These are phyloP conservation scores for Corynascus novoguineensis DNA, from an alignment of 495 filamentous ascomycete species.

Conservation along the genomic window DNA sequence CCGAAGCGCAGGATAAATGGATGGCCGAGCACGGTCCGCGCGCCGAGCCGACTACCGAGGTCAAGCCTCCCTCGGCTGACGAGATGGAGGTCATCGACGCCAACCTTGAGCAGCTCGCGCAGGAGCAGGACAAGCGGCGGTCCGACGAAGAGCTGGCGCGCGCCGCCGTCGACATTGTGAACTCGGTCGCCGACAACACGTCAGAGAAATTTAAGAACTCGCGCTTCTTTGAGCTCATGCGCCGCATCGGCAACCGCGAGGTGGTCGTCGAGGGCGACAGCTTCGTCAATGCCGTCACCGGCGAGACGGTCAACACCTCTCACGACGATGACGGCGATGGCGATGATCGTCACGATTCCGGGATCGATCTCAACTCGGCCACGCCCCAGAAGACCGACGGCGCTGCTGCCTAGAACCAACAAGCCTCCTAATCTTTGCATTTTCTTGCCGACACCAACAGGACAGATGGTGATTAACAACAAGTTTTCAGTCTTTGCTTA, in stretches of 20 bases:
- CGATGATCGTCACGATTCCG: background rate
- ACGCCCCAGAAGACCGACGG: background rate
- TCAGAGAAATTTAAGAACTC: constrained; percentile 44
- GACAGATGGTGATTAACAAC: no score
- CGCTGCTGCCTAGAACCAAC: background rate
- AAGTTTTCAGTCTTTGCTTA: no score
- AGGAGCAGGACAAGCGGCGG: constrained; percentile 19
- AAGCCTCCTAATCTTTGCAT: no score
- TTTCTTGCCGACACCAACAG: no score
- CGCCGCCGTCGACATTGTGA: constrained; percentile 37
- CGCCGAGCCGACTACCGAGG: constrained; percentile 3
- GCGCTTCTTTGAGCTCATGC: constrained; percentile 40
- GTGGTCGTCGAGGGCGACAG: constrained; percentile 36
- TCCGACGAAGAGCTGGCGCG: constrained; percentile 33
- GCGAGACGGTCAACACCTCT: constrained; percentile 17
- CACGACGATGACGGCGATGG: background rate
- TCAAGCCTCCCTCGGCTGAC: constrained; percentile 10
- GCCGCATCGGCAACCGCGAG: constrained; percentile 35
- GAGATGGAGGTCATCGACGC: constrained; percentile 21
- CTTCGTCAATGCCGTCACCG: constrained; percentile 32
- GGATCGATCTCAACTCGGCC: background rate
- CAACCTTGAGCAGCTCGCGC: constrained; percentile 19
- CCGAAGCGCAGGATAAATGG: constrained; percentile 26
- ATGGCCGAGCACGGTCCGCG: constrained; percentile 30
- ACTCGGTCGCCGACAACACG: constrained; percentile 33